These are phyloP conservation scores for Stagonosporopsis rhizophila DNA, from an alignment of 2,329 filamentous ascomycete species.

Conservation along the genomic window DNA sequence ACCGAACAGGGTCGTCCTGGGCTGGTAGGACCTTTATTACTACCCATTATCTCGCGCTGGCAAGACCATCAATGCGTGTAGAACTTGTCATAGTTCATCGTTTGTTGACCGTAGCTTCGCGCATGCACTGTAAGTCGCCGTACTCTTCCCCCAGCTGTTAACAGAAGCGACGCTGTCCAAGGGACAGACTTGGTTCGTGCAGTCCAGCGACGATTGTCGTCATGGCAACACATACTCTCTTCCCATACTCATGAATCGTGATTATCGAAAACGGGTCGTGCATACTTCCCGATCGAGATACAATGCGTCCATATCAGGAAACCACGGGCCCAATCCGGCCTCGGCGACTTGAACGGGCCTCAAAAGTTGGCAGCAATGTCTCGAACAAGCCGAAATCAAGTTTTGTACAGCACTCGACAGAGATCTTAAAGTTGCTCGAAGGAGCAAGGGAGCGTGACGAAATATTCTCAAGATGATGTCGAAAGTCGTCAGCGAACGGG, in stretches of 20 bases:
- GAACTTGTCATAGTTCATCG: too few relatives aligned
- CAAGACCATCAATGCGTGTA: too few relatives aligned
- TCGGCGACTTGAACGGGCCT: background rate
- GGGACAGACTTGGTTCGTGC: too few relatives aligned
- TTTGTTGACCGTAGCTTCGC: too few relatives aligned
- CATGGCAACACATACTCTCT: background rate
- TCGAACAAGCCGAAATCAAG: conserved; percentile 13
- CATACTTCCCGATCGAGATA: background rate
- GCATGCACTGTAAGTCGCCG: too few relatives aligned
- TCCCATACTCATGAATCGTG: background rate
- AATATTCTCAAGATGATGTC: conserved; percentile 1
- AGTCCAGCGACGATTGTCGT: background rate
- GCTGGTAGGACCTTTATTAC: too few relatives aligned
- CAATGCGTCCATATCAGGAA: background rate
- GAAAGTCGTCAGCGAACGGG: background rate
- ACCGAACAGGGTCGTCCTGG: too few relatives aligned
- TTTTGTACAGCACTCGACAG: conserved; percentile 14
- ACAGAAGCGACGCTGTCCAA: too few relatives aligned
- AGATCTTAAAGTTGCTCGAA: conserved; percentile 5
- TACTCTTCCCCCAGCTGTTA: too few relatives aligned
- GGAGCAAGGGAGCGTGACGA: conserved; percentile 1
- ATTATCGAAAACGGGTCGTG: conserved; percentile 10
- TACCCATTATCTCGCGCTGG: too few relatives aligned
- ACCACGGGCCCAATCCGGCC: conserved; percentile 3
- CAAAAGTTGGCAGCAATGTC: conserved; percentile 10